Conservation (phyloP, 176 grass and related monocot genomes). For the Bromus sterilis region DNA sequence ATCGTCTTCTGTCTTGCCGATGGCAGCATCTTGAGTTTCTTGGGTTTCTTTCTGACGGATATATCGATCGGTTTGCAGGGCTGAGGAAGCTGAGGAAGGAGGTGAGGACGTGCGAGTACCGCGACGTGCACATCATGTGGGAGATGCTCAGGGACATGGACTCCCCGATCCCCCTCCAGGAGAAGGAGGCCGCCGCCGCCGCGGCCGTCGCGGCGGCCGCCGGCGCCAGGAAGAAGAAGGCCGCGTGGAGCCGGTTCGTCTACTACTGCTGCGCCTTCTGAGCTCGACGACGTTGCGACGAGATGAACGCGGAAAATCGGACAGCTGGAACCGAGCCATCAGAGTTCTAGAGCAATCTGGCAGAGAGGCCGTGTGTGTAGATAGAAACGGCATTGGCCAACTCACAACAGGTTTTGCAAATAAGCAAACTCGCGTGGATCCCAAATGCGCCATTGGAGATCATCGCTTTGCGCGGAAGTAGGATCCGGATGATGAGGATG, state of each 20-base stretch:
- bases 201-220: conserved; percentile 35
- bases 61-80: conserved; percentile 38
- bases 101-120: conserved; percentile 89
- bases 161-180: conserved; percentile 22
- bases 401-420: no score
- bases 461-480: no score
- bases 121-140: conserved; percentile 86
- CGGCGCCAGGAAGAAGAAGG: conserved; percentile 31
- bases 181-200: conserved; percentile 29
- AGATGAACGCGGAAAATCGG: not conserved
- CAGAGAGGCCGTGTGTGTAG: no score
- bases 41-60: no score
- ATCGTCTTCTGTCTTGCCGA: not conserved
- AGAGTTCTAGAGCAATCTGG: not conserved
- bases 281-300: not conserved
- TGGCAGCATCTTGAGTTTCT: no score
- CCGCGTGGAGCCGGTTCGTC: conserved; percentile 38
- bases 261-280: conserved; percentile 68
- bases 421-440: no score
- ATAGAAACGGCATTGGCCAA: no score
- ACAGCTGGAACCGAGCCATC: not conserved
- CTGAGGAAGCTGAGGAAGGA: conserved; percentile 76
- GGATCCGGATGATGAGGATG: no score
- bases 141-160: conserved; percentile 66
- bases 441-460: no score